A percentile compares a stretch with the other conserved stretches of the same genome.
phyloP scores from a whole-genome alignment of 192 early-diverging fungal genomes.

The Backusella sp. region DNA sequence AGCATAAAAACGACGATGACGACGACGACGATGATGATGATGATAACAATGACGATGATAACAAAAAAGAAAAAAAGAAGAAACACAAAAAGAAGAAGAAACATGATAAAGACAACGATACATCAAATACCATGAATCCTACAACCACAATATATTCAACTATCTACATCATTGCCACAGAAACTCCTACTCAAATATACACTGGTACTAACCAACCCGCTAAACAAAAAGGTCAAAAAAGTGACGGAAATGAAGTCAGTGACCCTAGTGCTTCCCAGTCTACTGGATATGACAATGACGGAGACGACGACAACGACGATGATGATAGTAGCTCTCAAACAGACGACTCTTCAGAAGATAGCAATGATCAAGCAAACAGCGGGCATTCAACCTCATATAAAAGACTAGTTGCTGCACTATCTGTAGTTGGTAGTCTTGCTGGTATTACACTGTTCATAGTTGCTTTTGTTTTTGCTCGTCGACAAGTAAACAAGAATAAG shows the following conservation, averaged over 20 bases:
- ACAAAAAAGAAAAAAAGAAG: neutral
- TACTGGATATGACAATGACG: neutral
- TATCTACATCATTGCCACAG: neutral
- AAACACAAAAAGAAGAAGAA: neutral
- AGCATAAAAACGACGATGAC: neutral
- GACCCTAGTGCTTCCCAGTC: neutral
- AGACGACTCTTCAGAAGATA: neutral
- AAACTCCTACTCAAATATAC: slow-evolving; percentile 2
- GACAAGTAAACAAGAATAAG: neutral
- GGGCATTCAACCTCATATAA: neutral
- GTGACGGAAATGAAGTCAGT: neutral
- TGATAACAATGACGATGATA: neutral
- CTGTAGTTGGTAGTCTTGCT: slow-evolving; percentile 14
- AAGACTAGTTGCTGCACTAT: neutral
- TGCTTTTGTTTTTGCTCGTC: neutral
- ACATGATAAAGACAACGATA: neutral
- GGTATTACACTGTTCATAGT: neutral
- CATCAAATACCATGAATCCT: neutral
- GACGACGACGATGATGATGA: neutral
- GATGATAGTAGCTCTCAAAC: neutral
- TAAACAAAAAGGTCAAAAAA: neutral
- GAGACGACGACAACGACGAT: neutral
- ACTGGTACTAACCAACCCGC: neutral
- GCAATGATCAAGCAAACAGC: neutral
- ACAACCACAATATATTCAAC: neutral